Conservation (phyloP, 1,284 basidiomycete species). For the Sporisorium exsertum region DNA sequence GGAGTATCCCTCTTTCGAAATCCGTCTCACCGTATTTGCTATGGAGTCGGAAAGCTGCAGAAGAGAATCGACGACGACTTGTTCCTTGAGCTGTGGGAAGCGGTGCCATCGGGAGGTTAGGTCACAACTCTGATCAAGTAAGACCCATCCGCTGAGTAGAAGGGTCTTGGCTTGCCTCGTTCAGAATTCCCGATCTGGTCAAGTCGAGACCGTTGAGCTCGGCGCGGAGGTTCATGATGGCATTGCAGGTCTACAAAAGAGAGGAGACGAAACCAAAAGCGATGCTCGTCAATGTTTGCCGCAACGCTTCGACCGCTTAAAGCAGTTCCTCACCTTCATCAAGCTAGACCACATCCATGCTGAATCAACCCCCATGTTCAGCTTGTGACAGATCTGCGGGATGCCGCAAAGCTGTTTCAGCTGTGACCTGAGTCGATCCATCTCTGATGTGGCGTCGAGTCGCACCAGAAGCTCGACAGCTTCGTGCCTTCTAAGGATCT, state of each 20-base stretch:
- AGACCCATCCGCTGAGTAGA: not conserved
- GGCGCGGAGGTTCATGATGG: constrained; percentile 23
- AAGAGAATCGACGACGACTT: constrained; percentile 17
- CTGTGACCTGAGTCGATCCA: constrained; percentile 18
- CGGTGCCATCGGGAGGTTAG: not conserved
- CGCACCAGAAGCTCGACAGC: constrained; percentile 38
- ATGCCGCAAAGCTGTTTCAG: constrained; percentile 28
- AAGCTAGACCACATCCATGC: constrained; percentile 26
- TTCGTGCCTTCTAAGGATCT: constrained; percentile 35
- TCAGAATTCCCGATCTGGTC: constrained; percentile 19
- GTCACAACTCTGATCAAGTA: not conserved
- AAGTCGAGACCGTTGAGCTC: constrained; percentile 24
- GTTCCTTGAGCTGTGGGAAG: constrained; percentile 11
- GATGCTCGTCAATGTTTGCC: not conserved
- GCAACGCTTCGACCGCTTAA: not conserved
- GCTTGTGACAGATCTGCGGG: constrained; percentile 24
- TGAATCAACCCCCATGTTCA: constrained; percentile 36
- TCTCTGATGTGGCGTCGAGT: constrained; percentile 23
- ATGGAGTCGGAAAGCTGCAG: constrained; percentile 14
- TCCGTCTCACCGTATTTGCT: constrained; percentile 15
- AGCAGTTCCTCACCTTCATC: constrained; percentile 16
- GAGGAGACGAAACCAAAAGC: not conserved
- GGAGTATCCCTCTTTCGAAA: not conserved
- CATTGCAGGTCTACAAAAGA: constrained; percentile 31
- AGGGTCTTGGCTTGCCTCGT: constrained; percentile 12